phyloP scores from a whole-genome alignment of 306 rosid species.

The Datisca glomerata region DNA sequence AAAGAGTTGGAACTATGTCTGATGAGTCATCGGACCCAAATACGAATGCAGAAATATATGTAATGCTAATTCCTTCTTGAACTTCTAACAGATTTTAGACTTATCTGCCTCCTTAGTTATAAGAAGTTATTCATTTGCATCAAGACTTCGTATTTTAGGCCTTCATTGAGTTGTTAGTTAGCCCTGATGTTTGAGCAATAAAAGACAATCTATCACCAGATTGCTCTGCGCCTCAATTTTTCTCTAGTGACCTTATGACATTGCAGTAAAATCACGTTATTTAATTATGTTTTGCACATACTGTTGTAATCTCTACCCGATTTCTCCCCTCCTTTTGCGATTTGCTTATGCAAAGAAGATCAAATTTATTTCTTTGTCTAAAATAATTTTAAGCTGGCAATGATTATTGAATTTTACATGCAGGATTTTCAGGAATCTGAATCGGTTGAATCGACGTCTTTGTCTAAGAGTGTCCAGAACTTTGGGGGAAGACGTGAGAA shows the following conservation, averaged over 20 bases:
- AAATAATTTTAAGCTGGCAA: too few species aligned
- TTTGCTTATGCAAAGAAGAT: background rate
- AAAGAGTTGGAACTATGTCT: conserved; percentile 29
- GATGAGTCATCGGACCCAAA: conserved; percentile 42
- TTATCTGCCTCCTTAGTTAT: too few species aligned
- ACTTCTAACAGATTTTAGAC: background rate
- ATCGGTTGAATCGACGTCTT: conserved; percentile 23
- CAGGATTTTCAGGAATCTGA: conserved; percentile 47
- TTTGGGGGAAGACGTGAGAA: conserved; percentile 21
- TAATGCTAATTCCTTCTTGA: conserved; percentile 11
- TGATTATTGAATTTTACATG: conserved; percentile 17
- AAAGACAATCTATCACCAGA: too few species aligned
- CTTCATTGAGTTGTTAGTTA: conserved; percentile 2
- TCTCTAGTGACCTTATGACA: too few species aligned
- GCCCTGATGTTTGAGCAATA: conserved; percentile 11
- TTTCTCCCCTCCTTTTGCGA: background rate
- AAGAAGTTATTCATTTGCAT: too few species aligned
- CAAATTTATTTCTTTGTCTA: too few species aligned
- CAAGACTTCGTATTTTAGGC: too few species aligned
- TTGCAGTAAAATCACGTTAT: too few species aligned
- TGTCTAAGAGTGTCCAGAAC: conserved; percentile 32
- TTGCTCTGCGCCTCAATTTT: too few species aligned
- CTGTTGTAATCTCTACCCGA: background rate
- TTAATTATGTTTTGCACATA: background rate
- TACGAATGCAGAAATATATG: conserved; percentile 26